Evolutionary conservation across 2,329 filamentous ascomycete species (phyloP).

Genomic region (Neofusicoccum kwambonambiense): DNA sequence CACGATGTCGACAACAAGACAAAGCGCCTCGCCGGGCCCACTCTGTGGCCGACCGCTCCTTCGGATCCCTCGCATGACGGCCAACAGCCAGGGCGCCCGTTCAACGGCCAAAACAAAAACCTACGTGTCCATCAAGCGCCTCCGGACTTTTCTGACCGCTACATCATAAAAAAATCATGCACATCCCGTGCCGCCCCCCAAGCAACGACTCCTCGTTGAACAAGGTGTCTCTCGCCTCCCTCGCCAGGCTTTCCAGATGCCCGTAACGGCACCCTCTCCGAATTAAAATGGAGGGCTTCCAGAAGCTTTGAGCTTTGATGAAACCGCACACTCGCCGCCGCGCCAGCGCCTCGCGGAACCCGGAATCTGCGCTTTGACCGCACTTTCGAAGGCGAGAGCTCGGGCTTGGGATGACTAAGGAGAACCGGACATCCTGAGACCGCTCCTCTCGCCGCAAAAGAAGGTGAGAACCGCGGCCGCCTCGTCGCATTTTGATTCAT

Average conservation of each 20-base stretch:
- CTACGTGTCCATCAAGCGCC: conserved; percentile 3
- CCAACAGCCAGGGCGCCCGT: conserved; percentile 11
- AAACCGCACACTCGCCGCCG: conserved; percentile 4
- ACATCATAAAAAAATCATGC: conserved; percentile 11
- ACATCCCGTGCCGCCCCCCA: not conserved
- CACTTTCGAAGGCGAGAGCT: conserved; percentile 11
- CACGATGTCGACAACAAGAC: conserved; percentile 14
- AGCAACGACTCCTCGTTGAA: not conserved
- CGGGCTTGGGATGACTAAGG: not conserved
- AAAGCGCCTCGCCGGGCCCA: conserved; percentile 12
- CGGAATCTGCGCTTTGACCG: conserved; percentile 16
- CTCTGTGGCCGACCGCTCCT: conserved; percentile 12
- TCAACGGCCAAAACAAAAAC: conserved; percentile 7
- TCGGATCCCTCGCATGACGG: conserved; percentile 13
- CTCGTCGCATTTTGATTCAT: not conserved
- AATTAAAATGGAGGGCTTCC: not conserved
- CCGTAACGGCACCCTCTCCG: not conserved
- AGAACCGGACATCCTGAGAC: not conserved
- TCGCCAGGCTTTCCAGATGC: not conserved
- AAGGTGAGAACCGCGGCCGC: not conserved
- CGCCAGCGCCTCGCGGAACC: conserved; percentile 7
- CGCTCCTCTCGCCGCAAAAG: not conserved
- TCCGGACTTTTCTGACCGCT: not conserved
- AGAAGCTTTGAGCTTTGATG: conserved; percentile 9
- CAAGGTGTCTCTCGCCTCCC: not conserved